A percentile compares a stretch with the other conserved stretches of the same genome.
phyloP scores from a whole-genome alignment of 2,329 filamentous ascomycete genomes.

The Talaromyces funiculosus region DNA sequence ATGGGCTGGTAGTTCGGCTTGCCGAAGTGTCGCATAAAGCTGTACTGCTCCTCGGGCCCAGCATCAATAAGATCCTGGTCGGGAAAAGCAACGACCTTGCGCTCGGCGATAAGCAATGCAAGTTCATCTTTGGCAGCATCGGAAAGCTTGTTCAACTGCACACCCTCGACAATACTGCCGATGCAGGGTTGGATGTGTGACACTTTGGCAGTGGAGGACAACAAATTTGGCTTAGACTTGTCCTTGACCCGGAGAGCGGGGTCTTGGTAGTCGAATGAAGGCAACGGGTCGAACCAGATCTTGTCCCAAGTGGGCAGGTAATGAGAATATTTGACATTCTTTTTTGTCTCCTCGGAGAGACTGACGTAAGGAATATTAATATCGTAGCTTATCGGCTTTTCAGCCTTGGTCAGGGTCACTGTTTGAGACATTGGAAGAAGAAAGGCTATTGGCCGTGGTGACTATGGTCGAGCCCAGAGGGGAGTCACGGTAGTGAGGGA shows the following conservation, averaged over 20 bases:
- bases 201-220: conserved; percentile 27
- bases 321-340: conserved; percentile 38
- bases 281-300: conserved; percentile 43
- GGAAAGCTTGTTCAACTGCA: conserved; percentile 46
- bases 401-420: conserved; percentile 17
- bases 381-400: conserved; percentile 40
- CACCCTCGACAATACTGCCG: conserved; percentile 37
- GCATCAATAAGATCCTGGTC: conserved; percentile 46
- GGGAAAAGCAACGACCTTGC: conserved; percentile 51
- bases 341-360: conserved; percentile 33
- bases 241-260: conserved; percentile 43
- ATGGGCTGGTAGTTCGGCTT: conserved; percentile 43
- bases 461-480: conserved; percentile 9
- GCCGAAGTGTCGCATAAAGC: conserved; percentile 44
- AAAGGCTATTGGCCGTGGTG: conserved; percentile 3
- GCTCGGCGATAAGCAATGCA: conserved; percentile 63
- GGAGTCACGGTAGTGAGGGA: conserved; percentile 7
- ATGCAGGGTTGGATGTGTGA: conserved; percentile 40
- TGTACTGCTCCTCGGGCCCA: conserved; percentile 38
- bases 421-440: conserved; percentile 15
- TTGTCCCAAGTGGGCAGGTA: conserved; percentile 46
- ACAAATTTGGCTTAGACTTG: conserved; percentile 34
- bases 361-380: conserved; percentile 47
- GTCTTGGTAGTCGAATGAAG: conserved; percentile 41
- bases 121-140: conserved; percentile 48